Evolutionary conservation across 768 basidiomycete species (phyloP), one percentile per base, ranked within the genome.

Genomic region (Stropharia rugosoannulata): DNA sequence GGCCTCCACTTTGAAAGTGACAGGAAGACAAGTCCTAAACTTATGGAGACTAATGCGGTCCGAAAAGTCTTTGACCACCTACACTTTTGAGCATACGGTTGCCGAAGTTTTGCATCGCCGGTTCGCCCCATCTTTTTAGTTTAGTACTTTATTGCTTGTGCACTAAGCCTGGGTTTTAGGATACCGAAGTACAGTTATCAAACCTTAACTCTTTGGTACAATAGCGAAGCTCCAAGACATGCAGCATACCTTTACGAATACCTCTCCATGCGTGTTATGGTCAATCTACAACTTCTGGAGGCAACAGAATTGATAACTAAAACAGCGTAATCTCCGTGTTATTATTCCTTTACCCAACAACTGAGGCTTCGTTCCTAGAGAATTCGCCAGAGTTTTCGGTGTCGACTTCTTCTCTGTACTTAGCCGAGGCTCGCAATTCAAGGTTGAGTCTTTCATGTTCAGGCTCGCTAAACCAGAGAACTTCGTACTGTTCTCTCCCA

Each of bases 391-490:
- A 9, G 93, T 98, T 5, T 98, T 97, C 61, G 96, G 97, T 0
- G 88, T 99, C 42, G 97, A 99, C 71, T 98, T 98, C 68, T 92
- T 88, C 66, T 97, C 95, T 3, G 95, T 98, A 32, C 83, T 97
- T 59, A 94, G 85, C 57, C 85, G 97, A 32, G 97, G 97, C 0
- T 97, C 95, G 0, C 97, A 99, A 65, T 98, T 94, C 78, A 99
- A 98, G 73, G 97, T 98, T 25, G 97, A 99, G 73, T 95, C 95
- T 0, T 96, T 99, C 74, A 89, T 99, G 89, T 95, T 97, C 69
- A 86, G 95, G 16, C 94, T 98, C 46, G 91, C 92, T 15, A 98
- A 98, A 69, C 95, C 97, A 0, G 97, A 98, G 68, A 90, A 81
- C 60, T 95, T 95, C 61, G 82, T 98, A 18, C 75, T 99, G 4